phyloP scores from a whole-genome alignment of 2,329 filamentous ascomycete species.

The Colletotrichum coccodes region DNA sequence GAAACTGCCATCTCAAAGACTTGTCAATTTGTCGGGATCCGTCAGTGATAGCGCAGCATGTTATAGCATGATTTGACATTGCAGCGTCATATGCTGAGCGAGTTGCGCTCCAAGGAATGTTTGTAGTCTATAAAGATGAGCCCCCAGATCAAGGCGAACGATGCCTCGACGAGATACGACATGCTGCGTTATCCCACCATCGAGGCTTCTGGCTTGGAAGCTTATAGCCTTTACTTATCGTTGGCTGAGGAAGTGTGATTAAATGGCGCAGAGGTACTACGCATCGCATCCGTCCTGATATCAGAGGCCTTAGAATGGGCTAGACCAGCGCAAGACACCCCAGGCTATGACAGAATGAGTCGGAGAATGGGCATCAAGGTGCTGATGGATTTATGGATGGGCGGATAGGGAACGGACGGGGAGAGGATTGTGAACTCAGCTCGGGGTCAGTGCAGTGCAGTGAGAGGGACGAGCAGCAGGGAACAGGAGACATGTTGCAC shows the following conservation, averaged over 20 bases:
- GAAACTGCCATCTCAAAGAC: neutral
- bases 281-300: constrained; percentile 8
- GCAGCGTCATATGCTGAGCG: neutral
- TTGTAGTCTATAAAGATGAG: neutral
- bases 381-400: neutral
- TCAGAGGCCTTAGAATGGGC: constrained; percentile 4
- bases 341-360: neutral
- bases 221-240: neutral
- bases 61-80: neutral
- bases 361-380: neutral
- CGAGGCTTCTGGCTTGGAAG: neutral
- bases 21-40: neutral
- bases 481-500: neutral
- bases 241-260: neutral
- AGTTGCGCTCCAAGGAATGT: neutral
- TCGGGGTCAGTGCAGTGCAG: neutral
- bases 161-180: neutral
- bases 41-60: neutral
- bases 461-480: neutral
- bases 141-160: neutral
- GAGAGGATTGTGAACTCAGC: neutral
- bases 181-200: neutral
- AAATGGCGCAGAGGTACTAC: neutral
- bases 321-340: neutral
- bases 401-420: neutral